A percentile compares a stretch with the other conserved stretches of the same genome.
Conservation (phyloP, 2,329 filamentous ascomycete species). For the Talaromyces sp. region DNA sequence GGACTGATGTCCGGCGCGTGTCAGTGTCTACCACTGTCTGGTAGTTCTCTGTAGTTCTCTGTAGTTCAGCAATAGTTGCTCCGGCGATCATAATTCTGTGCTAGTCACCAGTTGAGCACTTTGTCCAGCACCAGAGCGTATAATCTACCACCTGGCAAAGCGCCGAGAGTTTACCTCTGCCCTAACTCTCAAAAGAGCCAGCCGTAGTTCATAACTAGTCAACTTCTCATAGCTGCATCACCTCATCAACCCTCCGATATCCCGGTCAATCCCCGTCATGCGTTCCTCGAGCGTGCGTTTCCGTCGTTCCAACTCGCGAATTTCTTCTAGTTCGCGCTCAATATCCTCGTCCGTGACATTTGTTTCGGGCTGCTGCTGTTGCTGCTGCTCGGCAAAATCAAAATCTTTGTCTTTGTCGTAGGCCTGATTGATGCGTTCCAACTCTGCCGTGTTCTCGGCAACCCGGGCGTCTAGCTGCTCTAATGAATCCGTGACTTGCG, state of each 20-base stretch:
- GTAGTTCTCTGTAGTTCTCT: too few relatives aligned
- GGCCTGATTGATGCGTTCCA: constrained; percentile 66
- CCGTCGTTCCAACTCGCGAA: constrained; percentile 58
- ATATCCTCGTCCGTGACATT: constrained; percentile 41
- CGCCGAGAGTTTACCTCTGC: neutral
- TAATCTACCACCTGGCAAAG: too few relatives aligned
- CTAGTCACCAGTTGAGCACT: neutral
- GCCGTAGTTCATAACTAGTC: neutral
- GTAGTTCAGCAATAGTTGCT: neutral
- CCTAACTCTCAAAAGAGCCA: neutral
- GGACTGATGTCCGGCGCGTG: neutral
- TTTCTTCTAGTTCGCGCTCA: constrained; percentile 47
- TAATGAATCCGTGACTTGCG: constrained; percentile 67
- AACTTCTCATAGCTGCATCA: constrained; percentile 24
- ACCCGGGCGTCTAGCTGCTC: constrained; percentile 77
- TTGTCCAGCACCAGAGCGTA: neutral
- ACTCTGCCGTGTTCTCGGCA: constrained; percentile 65
- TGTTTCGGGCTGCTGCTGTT: constrained; percentile 9
- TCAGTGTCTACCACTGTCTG: neutral
- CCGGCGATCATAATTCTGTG: neutral
- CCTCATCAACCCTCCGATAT: constrained; percentile 58
- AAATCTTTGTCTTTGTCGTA: constrained; percentile 54
- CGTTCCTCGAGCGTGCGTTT: constrained; percentile 59
- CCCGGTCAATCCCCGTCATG: constrained; percentile 63
- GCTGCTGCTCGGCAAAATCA: constrained; percentile 30